A percentile compares a stretch with the other conserved stretches of the same genome.
Conservation (phyloP, 768 basidiomycete genomes). For the Boletus rubroflammeus region DNA sequence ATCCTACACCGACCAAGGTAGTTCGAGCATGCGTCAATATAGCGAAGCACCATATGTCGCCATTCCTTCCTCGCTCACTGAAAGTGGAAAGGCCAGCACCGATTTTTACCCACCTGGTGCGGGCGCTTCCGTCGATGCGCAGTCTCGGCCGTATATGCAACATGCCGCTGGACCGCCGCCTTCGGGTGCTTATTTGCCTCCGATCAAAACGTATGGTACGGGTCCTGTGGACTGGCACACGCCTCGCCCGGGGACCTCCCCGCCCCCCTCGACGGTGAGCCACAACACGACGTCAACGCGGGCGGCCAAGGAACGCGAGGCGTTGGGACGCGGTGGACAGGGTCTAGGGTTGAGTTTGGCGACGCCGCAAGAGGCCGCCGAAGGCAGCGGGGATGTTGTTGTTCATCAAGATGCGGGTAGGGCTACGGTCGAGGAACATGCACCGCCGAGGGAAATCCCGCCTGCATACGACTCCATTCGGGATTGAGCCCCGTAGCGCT, state of each 20-base stretch:
- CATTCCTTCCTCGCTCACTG: neutral
- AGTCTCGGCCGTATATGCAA: constrained; percentile 6
- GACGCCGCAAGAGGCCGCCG: constrained; percentile 20
- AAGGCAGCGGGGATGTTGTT: constrained; percentile 22
- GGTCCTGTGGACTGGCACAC: constrained; percentile 19
- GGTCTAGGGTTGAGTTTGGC: constrained; percentile 8
- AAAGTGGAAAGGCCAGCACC: neutral
- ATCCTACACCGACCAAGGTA: constrained; percentile 1
- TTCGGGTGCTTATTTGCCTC: constrained; percentile 2
- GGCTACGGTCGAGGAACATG: constrained; percentile 18
- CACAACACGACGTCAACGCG: constrained; percentile 1
- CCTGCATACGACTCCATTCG: constrained; percentile 29
- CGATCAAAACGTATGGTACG: constrained; percentile 9
- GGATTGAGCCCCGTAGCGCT: constrained; percentile 6
- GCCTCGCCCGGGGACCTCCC: constrained; percentile 17
- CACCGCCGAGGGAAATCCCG: constrained; percentile 25
- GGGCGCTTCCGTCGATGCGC: neutral
- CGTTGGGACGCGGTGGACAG: constrained; percentile 10
- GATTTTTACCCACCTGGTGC: constrained; percentile 8
- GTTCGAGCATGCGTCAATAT: constrained; percentile 24
- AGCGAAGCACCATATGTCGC: constrained; percentile 9
- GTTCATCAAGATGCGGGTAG: constrained; percentile 29
- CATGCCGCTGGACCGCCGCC: neutral
- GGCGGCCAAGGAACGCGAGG: constrained; percentile 23
- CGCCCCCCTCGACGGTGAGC: constrained; percentile 23